Evolutionary conservation across 768 basidiomycete genomes (phyloP).

Genomic region (Russula virescens): DNA sequence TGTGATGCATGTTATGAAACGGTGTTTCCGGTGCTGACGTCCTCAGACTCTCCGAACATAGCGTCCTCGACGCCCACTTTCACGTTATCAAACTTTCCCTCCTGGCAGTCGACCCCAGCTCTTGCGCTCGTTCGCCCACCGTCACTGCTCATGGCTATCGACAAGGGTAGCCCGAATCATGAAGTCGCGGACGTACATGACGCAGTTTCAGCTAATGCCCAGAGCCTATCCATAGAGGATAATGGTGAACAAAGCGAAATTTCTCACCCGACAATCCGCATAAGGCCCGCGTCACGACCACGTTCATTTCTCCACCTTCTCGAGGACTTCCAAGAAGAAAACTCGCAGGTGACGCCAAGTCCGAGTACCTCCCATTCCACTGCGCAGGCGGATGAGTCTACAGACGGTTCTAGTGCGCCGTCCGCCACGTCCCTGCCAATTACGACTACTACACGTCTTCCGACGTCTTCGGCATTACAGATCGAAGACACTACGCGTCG

Average conservation of each 20-base stretch:
- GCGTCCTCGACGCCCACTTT: constrained; percentile 37
- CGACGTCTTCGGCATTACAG: constrained; percentile 24
- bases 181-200: constrained; percentile 25
- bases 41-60: constrained; percentile 21
- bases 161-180: constrained; percentile 29
- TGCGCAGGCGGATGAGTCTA: constrained; percentile 25
- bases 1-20: constrained; percentile 85
- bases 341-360: constrained; percentile 19
- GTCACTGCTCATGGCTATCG: constrained; percentile 39
- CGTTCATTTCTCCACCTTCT: constrained; percentile 63
- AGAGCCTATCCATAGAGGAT: constrained; percentile 5
- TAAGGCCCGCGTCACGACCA: constrained; percentile 38
- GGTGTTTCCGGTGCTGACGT: constrained; percentile 63
- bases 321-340: constrained; percentile 48
- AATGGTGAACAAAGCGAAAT: constrained; percentile 18
- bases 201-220: constrained; percentile 7
- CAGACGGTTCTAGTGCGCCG: constrained; percentile 13
- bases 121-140: constrained; percentile 24
- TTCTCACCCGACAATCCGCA: constrained; percentile 28
- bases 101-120: constrained; percentile 48
- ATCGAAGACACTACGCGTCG: constrained; percentile 58
- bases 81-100: constrained; percentile 49
- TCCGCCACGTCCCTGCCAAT: neutral
- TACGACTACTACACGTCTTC: neutral
- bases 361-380: constrained; percentile 30